Evolutionary conservation across 345 rosid species (phyloP), one percentile per base, ranked within the genome.

Genomic region (Draba incana): DNA sequence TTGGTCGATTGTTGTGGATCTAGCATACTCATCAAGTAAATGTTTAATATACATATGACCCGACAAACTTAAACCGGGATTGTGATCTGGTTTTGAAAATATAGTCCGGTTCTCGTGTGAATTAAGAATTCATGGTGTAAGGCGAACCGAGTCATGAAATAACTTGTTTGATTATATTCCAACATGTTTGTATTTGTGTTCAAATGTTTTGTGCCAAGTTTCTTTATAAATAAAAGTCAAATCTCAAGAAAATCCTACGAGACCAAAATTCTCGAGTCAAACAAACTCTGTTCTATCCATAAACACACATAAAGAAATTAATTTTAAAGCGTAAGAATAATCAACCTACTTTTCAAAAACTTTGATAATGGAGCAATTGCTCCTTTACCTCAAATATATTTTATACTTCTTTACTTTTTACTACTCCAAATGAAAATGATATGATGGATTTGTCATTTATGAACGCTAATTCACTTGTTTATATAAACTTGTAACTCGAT

Each of bases 161-260:
- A 27, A 47, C 38, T 16, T 57, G 30, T 72, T 64, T 64, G 59
- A 48, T 72, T 64, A 20, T n/a, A 41, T 72, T 64, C 60, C 69
- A 62, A 45, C 10, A 14, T 53, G 5, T 16, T 33, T 43, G 6
- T 20, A 24, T 31, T 3, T 14, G 8, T 71, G 38, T 39, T 64
- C 37, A 64, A 33, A 47, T 11, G 67, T 47, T 62, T 28, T 62
- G 8, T 20, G 65, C 60, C 45, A 58, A 56, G 45, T 48, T 64
- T 64, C 13, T 46, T 64, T 13, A 3, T 14, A 51, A 33, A 49
- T 43, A 61, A 65, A 72, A 65, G 66, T 72, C 77, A 72, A 42
- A 42, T 13, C 33, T 65, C 60, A 64, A 57, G 51, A 57, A 30
- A 65, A 49, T 4, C 28, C 28, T n/a, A 5, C n/a, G 8, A 48